Percentiles rank a stretch among this genome's conserved stretches.
phyloP scores from a whole-genome alignment of 352 stramenopile genomes.

The Globisporangium emineosum region DNA sequence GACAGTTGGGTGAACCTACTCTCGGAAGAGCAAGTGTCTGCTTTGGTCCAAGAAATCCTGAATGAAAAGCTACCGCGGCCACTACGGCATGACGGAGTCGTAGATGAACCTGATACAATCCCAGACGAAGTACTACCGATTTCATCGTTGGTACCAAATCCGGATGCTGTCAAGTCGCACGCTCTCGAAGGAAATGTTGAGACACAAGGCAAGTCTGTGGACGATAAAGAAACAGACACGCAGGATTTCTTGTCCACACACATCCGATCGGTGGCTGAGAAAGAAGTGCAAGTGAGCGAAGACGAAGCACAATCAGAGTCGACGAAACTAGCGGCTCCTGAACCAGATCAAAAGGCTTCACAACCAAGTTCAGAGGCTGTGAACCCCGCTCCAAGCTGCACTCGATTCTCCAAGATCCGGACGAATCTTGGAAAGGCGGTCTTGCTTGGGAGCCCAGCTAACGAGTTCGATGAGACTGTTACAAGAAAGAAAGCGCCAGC shows the following conservation, averaged over 20 bases:
- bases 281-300: constrained; percentile 25
- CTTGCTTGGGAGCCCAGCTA: neutral
- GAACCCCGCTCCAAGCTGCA: neutral
- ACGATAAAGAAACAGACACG: constrained; percentile 33
- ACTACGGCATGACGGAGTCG: neutral
- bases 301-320: neutral
- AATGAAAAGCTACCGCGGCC: constrained; percentile 21
- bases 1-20: constrained; percentile 34
- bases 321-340: neutral
- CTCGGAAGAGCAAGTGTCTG: constrained; percentile 44
- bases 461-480: neutral
- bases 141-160: neutral
- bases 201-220: constrained; percentile 5
- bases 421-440: constrained; percentile 8
- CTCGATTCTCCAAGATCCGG: neutral
- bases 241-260: constrained; percentile 16
- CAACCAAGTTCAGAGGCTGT: no score
- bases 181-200: neutral
- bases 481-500: neutral
- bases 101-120: neutral
- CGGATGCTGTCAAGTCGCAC: neutral
- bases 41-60: constrained; percentile 41
- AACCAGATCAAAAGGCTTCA: neutral
- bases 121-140: neutral
- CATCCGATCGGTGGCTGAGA: constrained; percentile 19